phyloP scores from a whole-genome alignment of 2,329 filamentous ascomycete species.

The Aureobasidium sp. region DNA sequence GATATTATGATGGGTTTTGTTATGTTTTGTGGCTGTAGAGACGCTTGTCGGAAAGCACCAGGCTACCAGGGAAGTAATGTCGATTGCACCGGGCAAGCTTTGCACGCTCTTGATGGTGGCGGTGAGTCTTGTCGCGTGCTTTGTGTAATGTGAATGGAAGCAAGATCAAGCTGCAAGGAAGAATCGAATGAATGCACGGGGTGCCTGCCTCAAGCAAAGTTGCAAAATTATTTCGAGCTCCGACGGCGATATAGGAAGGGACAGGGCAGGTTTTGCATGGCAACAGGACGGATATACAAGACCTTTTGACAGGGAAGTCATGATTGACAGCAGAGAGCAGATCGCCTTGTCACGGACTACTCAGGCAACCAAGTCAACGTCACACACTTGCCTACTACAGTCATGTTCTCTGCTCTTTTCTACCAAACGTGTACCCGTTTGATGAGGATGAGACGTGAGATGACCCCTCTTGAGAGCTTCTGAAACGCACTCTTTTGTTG shows the following conservation, averaged over 20 bases:
- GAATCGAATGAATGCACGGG: not conserved
- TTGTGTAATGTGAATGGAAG: conserved; percentile 4
- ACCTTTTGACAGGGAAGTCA: conserved; percentile 6
- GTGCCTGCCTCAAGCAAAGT: conserved; percentile 3
- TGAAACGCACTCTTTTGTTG: conserved; percentile 3
- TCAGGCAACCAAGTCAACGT: not conserved
- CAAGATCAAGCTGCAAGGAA: conserved; percentile 2
- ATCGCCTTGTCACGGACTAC: conserved; percentile 8
- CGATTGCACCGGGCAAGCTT: conserved; percentile 7
- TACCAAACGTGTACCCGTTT: conserved; percentile 3
- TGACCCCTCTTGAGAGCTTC: conserved; percentile 9
- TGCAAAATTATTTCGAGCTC: not conserved
- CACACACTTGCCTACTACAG: conserved; percentile 1
- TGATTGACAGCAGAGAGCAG: conserved; percentile 6
- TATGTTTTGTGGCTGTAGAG: not conserved
- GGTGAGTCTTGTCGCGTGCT: conserved; percentile 11
- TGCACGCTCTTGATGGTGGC: conserved; percentile 3
- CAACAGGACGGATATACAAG: not conserved
- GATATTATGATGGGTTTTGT: not conserved
- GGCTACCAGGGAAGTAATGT: not conserved
- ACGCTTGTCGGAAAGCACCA: not conserved
- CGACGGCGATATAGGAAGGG: not conserved
- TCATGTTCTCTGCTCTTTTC: conserved; percentile 3
- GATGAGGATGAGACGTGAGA: conserved; percentile 14
- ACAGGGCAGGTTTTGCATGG: not conserved